phyloP scores from a whole-genome alignment of 805 yeast species.

The Ogataea minuta region DNA sequence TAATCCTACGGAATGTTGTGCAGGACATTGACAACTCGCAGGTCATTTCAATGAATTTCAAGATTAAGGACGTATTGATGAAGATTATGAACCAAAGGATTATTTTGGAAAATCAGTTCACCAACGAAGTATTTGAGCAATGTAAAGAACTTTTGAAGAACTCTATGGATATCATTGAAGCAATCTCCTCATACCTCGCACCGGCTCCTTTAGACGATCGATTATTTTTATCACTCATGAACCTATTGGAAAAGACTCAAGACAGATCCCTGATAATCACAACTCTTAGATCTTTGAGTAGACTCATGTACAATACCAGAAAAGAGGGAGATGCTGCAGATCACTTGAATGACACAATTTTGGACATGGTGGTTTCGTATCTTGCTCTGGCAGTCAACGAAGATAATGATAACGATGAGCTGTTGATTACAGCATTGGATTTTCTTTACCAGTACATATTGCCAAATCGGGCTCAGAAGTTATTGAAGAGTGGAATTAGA shows the following conservation, averaged over 20 bases:
- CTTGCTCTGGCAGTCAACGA: slow-evolving; percentile 45
- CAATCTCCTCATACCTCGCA: slow-evolving; percentile 76
- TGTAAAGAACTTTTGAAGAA: slow-evolving; percentile 63
- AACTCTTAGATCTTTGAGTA: slow-evolving; percentile 71
- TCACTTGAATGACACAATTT: slow-evolving; percentile 42
- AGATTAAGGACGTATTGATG: slow-evolving; percentile 39
- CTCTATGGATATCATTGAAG: slow-evolving; percentile 77
- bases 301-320: slow-evolving; percentile 65
- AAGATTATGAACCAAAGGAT: slow-evolving; percentile 40
- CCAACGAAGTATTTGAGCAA: slow-evolving; percentile 31
- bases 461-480: slow-evolving; percentile 55
- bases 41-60: slow-evolving; percentile 55
- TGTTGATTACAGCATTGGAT: slow-evolving; percentile 71
- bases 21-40: slow-evolving; percentile 85
- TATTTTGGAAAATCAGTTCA: slow-evolving; percentile 28
- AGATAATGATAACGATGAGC: slow-evolving; percentile 57
- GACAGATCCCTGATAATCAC: slow-evolving; percentile 74
- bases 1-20: slow-evolving; percentile 75
- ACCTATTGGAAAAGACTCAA: slow-evolving; percentile 46
- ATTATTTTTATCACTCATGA: slow-evolving; percentile 55
- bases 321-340: slow-evolving; percentile 43
- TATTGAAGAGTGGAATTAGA: slow-evolving; percentile 48
- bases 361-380: slow-evolving; percentile 56
- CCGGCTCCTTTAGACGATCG: slow-evolving; percentile 72
- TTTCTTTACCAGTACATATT: slow-evolving; percentile 77